These are phyloP conservation scores for Odonthalia washingtoniensis DNA, from an alignment of 31 red algal species.

Conservation along the genomic window DNA sequence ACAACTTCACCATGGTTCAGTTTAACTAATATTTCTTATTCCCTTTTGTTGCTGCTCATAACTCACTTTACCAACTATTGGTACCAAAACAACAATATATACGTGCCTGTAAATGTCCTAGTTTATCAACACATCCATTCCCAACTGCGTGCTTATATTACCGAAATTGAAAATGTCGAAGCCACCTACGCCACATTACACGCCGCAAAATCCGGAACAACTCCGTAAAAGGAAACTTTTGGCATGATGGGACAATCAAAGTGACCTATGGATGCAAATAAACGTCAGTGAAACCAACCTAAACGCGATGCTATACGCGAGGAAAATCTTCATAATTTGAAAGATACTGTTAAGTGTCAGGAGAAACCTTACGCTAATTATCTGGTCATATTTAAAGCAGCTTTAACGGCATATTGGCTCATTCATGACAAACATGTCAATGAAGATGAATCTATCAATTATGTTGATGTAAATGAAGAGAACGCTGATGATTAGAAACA, in stretches of 20 bases:
- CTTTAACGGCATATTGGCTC: constrained; percentile 51
- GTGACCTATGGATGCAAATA: constrained; percentile 1
- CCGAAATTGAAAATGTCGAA: constrained; percentile 47
- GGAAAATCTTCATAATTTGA: no score
- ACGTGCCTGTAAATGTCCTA: not conserved
- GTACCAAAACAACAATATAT: no score
- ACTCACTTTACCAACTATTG: no score
- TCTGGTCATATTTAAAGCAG: constrained; percentile 45
- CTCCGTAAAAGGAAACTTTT: constrained; percentile 47
- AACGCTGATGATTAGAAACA: no score
- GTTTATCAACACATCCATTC: constrained; percentile 32
- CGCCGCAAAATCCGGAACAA: constrained; percentile 32
- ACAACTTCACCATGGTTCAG: no score
- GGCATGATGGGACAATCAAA: constrained; percentile 36
- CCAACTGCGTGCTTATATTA: constrained; percentile 43
- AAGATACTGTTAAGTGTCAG: no score
- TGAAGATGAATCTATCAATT: no score
- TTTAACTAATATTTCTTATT: no score
- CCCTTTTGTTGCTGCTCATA: no score
- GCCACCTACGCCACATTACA: constrained; percentile 15
- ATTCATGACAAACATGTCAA: constrained; percentile 50
- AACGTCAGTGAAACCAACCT: constrained; percentile 30
- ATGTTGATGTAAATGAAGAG: no score
- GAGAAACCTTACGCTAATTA: no score
- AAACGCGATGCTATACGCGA: no score